A percentile compares a stretch with the other conserved stretches of the same genome.
Conservation (phyloP, 441 rosid species). For the Arabidopsis hybrid region DNA sequence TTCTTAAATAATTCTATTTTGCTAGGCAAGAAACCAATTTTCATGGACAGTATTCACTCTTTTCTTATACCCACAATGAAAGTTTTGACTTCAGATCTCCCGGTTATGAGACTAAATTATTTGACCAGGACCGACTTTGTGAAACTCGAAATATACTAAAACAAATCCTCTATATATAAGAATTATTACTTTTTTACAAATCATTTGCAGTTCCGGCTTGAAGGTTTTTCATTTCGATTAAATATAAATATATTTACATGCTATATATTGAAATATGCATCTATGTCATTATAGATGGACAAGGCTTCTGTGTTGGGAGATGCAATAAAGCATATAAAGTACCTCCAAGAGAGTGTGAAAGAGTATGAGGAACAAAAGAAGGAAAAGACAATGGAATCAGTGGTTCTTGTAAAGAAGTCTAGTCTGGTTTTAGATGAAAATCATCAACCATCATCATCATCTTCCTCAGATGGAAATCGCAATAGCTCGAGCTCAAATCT, state of each 20-base stretch:
- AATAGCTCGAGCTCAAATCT: constrained; percentile 44
- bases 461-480: constrained; percentile 40
- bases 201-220: background rate
- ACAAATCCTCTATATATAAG: background rate
- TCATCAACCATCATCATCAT: constrained; percentile 26
- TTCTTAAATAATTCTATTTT: background rate
- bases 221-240: background rate
- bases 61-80: background rate
- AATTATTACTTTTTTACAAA: background rate
- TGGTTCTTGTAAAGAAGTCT: constrained; percentile 70
- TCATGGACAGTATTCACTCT: background rate
- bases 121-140: background rate
- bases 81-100: background rate
- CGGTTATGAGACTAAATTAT: background rate
- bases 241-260: background rate
- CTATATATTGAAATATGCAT: background rate
- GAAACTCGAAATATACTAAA: background rate
- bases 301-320: constrained; percentile 91
- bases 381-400: constrained; percentile 64
- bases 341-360: constrained; percentile 74
- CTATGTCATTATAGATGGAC: constrained; percentile 61
- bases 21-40: background rate
- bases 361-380: constrained; percentile 66
- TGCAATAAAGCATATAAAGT: constrained; percentile 78
- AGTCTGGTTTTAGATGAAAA: constrained; percentile 47